phyloP scores from a whole-genome alignment of 345 rosid genomes.

The Citrus medica region DNA sequence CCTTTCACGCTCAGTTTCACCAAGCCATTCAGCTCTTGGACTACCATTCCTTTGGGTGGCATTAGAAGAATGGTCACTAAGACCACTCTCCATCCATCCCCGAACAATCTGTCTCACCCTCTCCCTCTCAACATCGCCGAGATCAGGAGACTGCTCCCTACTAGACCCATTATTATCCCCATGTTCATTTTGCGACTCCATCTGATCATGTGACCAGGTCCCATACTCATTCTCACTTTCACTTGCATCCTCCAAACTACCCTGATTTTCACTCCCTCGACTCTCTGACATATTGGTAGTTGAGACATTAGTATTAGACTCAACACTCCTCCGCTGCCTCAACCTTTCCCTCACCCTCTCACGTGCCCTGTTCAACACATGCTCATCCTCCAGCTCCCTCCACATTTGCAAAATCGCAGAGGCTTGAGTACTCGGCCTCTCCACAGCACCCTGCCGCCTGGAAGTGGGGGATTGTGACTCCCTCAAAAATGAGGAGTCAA shows the following conservation, averaged over 20 bases:
- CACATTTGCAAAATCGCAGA: constrained; percentile 94
- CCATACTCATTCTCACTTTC: constrained; percentile 90
- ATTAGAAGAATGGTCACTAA: constrained; percentile 61
- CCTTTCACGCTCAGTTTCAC: constrained; percentile 96
- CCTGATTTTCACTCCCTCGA: constrained; percentile 67
- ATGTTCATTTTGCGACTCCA: constrained; percentile 43
- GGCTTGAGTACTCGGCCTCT: constrained; percentile 85
- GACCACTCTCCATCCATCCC: constrained; percentile 93
- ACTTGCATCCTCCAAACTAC: constrained; percentile 59
- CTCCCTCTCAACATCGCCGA: constrained; percentile 93
- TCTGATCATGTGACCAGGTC: constrained; percentile 68
- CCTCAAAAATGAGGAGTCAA: constrained; percentile 89
- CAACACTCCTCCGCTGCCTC: constrained; percentile 69
- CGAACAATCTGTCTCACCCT: constrained; percentile 90
- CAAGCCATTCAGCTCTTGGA: constrained; percentile 90
- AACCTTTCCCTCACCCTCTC: constrained; percentile 79
- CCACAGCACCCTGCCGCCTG: constrained; percentile 68
- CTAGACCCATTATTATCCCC: constrained; percentile 60
- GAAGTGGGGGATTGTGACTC: constrained; percentile 80
- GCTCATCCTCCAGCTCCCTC: constrained; percentile 99
- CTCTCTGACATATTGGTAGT: constrained; percentile 50
- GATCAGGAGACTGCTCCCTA: constrained; percentile 94
- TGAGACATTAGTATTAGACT: constrained; percentile 43
- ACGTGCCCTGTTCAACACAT: constrained; percentile 76
- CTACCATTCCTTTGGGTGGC: constrained; percentile 55